A percentile compares a stretch with the other conserved stretches of the same genome.
These are phyloP conservation scores for Rhizophlyctis rosea DNA, from an alignment of 192 early-diverging fungal species.

Conservation along the genomic window DNA sequence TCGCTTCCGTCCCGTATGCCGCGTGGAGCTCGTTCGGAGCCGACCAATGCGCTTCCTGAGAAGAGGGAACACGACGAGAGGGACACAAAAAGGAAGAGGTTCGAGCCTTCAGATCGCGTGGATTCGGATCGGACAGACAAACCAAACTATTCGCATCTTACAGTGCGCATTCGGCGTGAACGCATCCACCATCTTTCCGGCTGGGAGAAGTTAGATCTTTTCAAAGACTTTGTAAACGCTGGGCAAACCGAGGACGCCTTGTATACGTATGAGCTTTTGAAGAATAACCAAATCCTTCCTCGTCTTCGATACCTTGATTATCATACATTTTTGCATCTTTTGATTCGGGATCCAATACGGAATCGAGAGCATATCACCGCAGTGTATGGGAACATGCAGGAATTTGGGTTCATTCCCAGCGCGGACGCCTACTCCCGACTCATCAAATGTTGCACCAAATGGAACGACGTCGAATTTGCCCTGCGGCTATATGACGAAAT, in stretches of 20 bases:
- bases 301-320: conserved; percentile 29
- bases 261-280: conserved; percentile 22
- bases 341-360: conserved; percentile 12
- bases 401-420: conserved; percentile 19
- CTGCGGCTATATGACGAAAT: conserved; percentile 13
- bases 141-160: too few relatives aligned
- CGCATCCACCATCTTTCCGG: conserved; percentile 26
- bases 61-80: too few relatives aligned
- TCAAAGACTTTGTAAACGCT: conserved; percentile 20
- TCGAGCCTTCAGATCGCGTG: too few relatives aligned
- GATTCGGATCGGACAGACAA: too few relatives aligned
- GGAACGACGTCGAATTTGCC: conserved; percentile 20
- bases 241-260: conserved; percentile 30
- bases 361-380: conserved; percentile 19
- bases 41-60: too few relatives aligned
- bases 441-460: conserved; percentile 18
- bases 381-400: conserved; percentile 2
- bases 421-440: conserved; percentile 1
- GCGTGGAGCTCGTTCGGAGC: too few relatives aligned
- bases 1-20: too few relatives aligned
- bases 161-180: too few relatives aligned
- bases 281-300: conserved; percentile 25
- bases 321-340: conserved; percentile 29
- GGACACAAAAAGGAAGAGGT: too few relatives aligned
- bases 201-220: conserved; percentile 32